These are phyloP conservation scores for Ogataea allantospora DNA, from an alignment of 805 yeast genomes.

Conservation along the genomic window DNA sequence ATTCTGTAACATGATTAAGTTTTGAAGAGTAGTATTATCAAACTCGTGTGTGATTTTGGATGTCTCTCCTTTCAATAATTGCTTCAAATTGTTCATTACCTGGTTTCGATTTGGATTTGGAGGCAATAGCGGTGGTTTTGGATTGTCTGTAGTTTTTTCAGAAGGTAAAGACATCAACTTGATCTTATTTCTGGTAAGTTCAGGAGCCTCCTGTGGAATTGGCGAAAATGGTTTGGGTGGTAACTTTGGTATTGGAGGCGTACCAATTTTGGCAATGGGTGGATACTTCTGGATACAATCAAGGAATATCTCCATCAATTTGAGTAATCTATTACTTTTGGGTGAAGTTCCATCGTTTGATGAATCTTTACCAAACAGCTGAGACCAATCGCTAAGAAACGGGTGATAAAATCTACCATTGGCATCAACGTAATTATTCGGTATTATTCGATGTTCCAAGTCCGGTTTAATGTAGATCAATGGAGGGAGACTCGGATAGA, in stretches of 20 bases:
- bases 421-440: constrained; percentile 65
- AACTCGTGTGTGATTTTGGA: constrained; percentile 12
- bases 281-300: constrained; percentile 20
- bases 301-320: constrained; percentile 21
- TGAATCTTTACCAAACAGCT: constrained; percentile 16
- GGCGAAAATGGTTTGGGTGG: constrained; percentile 10
- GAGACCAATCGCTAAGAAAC: constrained; percentile 55
- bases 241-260: constrained; percentile 4
- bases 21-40: constrained; percentile 6
- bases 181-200: constrained; percentile 9
- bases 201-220: constrained; percentile 5
- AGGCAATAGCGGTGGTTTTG: constrained; percentile 24
- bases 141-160: constrained; percentile 4
- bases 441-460: constrained; percentile 43
- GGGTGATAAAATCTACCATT: constrained; percentile 76
- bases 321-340: constrained; percentile 28
- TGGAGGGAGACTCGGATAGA: constrained; percentile 71
- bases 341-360: constrained; percentile 28
- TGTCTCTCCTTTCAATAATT: constrained; percentile 9
- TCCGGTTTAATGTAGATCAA: constrained; percentile 55
- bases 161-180: constrained; percentile 9
- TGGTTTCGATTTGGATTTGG: constrained; percentile 28
- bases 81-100: constrained; percentile 11
- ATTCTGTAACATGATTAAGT: constrained; percentile 16
- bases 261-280: constrained; percentile 10